A percentile compares a stretch with the other conserved stretches of the same genome.
Conservation (phyloP, 441 rosid genomes). For the Flueggea neowawraea region DNA sequence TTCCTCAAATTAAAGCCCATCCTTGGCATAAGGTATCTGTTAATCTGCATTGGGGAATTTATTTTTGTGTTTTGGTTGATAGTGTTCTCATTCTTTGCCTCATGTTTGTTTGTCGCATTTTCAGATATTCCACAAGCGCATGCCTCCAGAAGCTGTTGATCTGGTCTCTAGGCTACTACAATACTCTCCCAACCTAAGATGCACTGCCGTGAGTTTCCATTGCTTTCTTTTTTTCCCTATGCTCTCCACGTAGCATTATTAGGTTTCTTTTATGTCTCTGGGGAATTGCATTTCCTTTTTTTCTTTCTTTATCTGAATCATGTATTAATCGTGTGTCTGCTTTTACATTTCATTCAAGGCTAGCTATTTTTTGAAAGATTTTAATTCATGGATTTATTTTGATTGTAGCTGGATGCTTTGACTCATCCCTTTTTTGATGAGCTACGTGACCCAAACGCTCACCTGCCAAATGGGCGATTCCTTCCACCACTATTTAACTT, state of each 20-base stretch:
- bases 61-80: not conserved
- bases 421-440: slow-evolving; percentile 93
- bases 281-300: too few species aligned
- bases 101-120: slow-evolving; percentile 10
- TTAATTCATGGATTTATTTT: not conserved
- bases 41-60: not conserved
- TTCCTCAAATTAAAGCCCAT: too few species aligned
- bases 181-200: slow-evolving; percentile 89
- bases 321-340: too few species aligned
- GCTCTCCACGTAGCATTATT: too few species aligned
- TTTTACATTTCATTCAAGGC: too few species aligned
- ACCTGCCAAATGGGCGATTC: slow-evolving; percentile 86
- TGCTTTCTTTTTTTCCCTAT: not conserved
- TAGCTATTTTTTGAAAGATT: too few species aligned
- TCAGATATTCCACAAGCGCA: slow-evolving; percentile 90
- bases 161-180: slow-evolving; percentile 93
- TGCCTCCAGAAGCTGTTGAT: slow-evolving; percentile 98
- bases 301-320: not conserved
- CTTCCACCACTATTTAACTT: slow-evolving; percentile 95
- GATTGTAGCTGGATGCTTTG: slow-evolving; percentile 68
- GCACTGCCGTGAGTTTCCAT: slow-evolving; percentile 73
- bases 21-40: slow-evolving; percentile 71
- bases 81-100: slow-evolving; percentile 1
- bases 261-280: too few species aligned
- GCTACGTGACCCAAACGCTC: slow-evolving; percentile 77